Evolutionary conservation across 371 early-diverging fungal genomes (phyloP), one percentile per base, ranked within the genome.

Genomic region (Haplosporangium sp.): DNA sequence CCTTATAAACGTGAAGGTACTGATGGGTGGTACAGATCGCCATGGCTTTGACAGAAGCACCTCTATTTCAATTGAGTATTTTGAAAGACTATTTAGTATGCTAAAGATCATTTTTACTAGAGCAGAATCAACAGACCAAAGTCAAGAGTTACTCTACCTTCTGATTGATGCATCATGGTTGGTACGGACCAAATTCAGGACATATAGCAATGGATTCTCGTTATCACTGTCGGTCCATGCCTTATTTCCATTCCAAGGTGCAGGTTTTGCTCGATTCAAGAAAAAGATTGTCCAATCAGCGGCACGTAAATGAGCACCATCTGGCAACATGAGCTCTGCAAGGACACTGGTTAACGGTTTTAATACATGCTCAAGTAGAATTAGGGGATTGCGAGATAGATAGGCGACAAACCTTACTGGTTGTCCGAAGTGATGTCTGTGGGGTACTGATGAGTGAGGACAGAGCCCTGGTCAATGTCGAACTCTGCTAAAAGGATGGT

Each of bases 271-370:
- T 70, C 92, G 94, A 85, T 95, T 95, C 38, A 96, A 82, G 65
- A 95, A 93, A 74, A 97, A 97, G 67, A 94, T 91, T n/a, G 96
- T 96, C 96, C 96, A 96, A 84, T 97, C 98, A 73, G 94, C 94
- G 48, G 94, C 91, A 47, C 97, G 89, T 53, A 93, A 84, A 85
- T 97, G 97, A 48, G 96, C 95, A 7, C 98, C 98, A 81, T 97
- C 98, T 10, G 98, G 98, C 59, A 97, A 83, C 97, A 97, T 97
- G 59, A 95, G 91, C 66, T 97, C 98, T 10, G 98, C 96, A 47
- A 97, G 85, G 56, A 92, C 85, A 71, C 95, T 94, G 56, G 27
- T 27, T 27, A 27, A 27, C 27, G 27, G 27, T 27, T 27, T 27
- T 27, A 27, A 27, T 27, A 27, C 27, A 27, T 27, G 27, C 27